Evolutionary conservation across 2,329 filamentous ascomycete genomes (phyloP), one percentile per base, ranked within the genome.

Genomic region (Fusarium zealandicum): DNA sequence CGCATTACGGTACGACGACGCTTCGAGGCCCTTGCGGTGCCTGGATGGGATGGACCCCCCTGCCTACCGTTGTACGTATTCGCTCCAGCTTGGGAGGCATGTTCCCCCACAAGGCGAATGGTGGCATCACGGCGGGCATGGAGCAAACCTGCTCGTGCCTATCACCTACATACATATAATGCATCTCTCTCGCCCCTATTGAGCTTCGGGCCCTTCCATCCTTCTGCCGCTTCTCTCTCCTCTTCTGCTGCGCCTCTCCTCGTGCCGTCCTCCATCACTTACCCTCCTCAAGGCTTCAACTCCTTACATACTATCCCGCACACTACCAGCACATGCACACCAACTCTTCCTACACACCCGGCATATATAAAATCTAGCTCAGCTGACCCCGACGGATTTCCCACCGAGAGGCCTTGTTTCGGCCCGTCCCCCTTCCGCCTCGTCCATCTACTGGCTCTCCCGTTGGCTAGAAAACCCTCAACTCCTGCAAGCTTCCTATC

Each of bases 311-410:
- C 31, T n/a, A 48, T 38, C 20, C 35, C 53, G 51, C 44, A 59
- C 18, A 61, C 38, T 57, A 57, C 49, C 38, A 57, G 52, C 49
- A 59, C 16, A 61, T 59, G 49, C 58, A 55, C 59, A 27, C 44
- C 44, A 47, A 12, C 35, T 39, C 16, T 22, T 30, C 25, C 42
- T 14, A 22, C 20, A 22, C 20, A 22, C 20, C 20, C 20, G 20
- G 7, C 20, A 22, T 16, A 5, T 27, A 43, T 51, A 58, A 42
- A 48, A 48, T 31, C 41, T 38, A 35, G 41, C 55, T 43, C 55
- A 63, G 51, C 59, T 57, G 59, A 63, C 59, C 43, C 39, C 31
- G 33, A 59, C 54, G 54, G 59, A 54, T 46, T 56, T 45, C 31
- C 39, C 33, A 35, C 54, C 31, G 42, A 60, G 22, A 62, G 30